These are phyloP conservation scores for Punctularia strigosozonata DNA, from an alignment of 768 basidiomycete species.

Conservation along the genomic window DNA sequence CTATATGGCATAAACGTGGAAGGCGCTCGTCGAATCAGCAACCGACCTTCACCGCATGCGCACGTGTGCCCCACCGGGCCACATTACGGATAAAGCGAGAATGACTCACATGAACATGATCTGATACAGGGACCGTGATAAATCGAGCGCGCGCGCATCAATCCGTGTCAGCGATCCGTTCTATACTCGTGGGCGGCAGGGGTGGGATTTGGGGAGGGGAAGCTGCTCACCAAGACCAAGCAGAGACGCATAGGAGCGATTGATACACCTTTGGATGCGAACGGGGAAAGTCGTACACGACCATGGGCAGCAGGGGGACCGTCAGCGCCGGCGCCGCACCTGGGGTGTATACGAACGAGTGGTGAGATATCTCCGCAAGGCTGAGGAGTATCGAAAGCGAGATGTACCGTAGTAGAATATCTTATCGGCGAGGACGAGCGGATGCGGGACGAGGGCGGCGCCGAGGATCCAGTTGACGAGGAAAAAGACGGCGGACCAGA, in stretches of 20 bases:
- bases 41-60: too few relatives aligned
- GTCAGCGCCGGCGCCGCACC: slow-evolving; percentile 50
- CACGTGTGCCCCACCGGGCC: too few relatives aligned
- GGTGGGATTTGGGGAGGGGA: too few relatives aligned
- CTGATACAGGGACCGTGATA: slow-evolving; percentile 44
- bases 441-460: slow-evolving; percentile 34
- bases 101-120: slow-evolving; percentile 33
- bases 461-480: slow-evolving; percentile 61
- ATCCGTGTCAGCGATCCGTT: not conserved
- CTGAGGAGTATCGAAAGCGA: slow-evolving; percentile 9
- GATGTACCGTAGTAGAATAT: slow-evolving; percentile 45
- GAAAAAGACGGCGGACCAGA: slow-evolving; percentile 55
- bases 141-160: slow-evolving; percentile 6
- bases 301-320: slow-evolving; percentile 49
- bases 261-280: slow-evolving; percentile 52
- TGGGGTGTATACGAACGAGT: slow-evolving; percentile 9
- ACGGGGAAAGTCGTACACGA: slow-evolving; percentile 64
- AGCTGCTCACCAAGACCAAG: slow-evolving; percentile 51
- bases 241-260: slow-evolving; percentile 38
- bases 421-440: slow-evolving; percentile 38
- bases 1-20: too few relatives aligned
- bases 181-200: too few relatives aligned
- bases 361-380: not conserved
- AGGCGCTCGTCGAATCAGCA: too few relatives aligned
- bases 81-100: too few relatives aligned